phyloP scores from a whole-genome alignment of 2,329 filamentous ascomycete species.

The Diaporthe capsici region DNA sequence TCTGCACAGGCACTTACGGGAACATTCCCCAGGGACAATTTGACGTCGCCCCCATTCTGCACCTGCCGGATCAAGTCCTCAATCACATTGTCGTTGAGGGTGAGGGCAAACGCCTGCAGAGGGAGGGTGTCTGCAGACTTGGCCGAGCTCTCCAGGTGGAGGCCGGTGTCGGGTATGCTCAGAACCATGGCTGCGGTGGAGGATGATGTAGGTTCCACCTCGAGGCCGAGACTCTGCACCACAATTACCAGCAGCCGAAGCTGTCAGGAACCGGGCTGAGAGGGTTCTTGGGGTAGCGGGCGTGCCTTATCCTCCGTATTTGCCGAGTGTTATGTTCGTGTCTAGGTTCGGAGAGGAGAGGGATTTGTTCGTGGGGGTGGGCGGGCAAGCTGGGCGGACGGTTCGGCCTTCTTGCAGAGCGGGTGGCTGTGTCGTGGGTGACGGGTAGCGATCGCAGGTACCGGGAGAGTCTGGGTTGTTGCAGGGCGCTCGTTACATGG shows the following conservation, averaged over 20 bases:
- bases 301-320: slow-evolving; percentile 10
- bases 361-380: slow-evolving; percentile 6
- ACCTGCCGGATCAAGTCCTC: slow-evolving; percentile 74
- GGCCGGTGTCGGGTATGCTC: slow-evolving; percentile 69
- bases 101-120: slow-evolving; percentile 70
- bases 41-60: slow-evolving; percentile 68
- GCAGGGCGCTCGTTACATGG: slow-evolving; percentile 40
- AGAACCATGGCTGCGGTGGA: slow-evolving; percentile 54
- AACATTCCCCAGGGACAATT: slow-evolving; percentile 69
- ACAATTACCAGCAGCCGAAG: slow-evolving; percentile 42
- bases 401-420: slow-evolving; percentile 30
- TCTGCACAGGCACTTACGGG: slow-evolving; percentile 66
- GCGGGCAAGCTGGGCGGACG: slow-evolving; percentile 11
- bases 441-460: slow-evolving; percentile 34
- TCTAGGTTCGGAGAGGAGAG: background rate
- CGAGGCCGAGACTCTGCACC: slow-evolving; percentile 40
- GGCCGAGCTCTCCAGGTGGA: slow-evolving; percentile 68
- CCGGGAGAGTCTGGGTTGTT: slow-evolving; percentile 22
- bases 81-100: slow-evolving; percentile 70
- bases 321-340: slow-evolving; percentile 4
- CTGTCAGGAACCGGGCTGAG: slow-evolving; percentile 42
- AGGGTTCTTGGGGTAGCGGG: slow-evolving; percentile 8
- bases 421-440: slow-evolving; percentile 34
- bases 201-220: slow-evolving; percentile 37
- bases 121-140: slow-evolving; percentile 60